phyloP scores from a whole-genome alignment of 768 basidiomycete genomes.

The Mycena albidolilacea region DNA sequence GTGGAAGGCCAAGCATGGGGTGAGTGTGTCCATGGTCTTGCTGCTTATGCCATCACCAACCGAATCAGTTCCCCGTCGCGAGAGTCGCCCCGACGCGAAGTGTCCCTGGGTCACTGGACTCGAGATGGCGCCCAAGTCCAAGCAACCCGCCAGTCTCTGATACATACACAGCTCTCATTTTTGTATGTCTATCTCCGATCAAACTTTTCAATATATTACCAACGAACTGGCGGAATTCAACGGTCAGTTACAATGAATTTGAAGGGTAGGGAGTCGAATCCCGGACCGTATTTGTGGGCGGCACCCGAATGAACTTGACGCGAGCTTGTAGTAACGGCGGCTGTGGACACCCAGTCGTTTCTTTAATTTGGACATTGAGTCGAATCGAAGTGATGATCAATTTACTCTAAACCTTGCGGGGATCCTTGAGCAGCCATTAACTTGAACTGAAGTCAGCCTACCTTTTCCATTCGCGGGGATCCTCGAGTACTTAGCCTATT shows the following conservation, averaged over 20 bases:
- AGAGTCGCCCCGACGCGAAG: constrained; percentile 31
- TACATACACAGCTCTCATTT: background rate
- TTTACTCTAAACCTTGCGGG: too few relatives aligned
- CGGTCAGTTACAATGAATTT: too few relatives aligned
- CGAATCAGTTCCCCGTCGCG: constrained; percentile 28
- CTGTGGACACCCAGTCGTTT: too few relatives aligned
- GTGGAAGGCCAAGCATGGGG: constrained; percentile 27
- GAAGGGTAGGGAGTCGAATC: too few relatives aligned
- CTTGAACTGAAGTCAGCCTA: too few relatives aligned
- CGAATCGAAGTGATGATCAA: too few relatives aligned
- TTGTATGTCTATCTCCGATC: background rate
- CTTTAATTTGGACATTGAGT: too few relatives aligned
- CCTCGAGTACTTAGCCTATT: too few relatives aligned
- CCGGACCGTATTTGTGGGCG: background rate
- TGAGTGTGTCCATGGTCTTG: constrained; percentile 1
- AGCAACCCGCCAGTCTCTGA: constrained; percentile 16
- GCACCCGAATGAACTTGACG: too few relatives aligned
- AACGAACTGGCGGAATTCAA: background rate
- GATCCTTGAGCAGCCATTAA: too few relatives aligned
- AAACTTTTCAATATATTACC: background rate
- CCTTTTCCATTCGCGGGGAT: too few relatives aligned
- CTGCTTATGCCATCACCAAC: background rate
- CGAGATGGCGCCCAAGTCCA: constrained; percentile 24
- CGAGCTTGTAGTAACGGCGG: too few relatives aligned
- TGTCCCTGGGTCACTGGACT: constrained; percentile 32